Base-by-base conservation (phyloP, 225 moss, liverwort and hornwort species). In the Pseudoscleropodium purum region DNA sequence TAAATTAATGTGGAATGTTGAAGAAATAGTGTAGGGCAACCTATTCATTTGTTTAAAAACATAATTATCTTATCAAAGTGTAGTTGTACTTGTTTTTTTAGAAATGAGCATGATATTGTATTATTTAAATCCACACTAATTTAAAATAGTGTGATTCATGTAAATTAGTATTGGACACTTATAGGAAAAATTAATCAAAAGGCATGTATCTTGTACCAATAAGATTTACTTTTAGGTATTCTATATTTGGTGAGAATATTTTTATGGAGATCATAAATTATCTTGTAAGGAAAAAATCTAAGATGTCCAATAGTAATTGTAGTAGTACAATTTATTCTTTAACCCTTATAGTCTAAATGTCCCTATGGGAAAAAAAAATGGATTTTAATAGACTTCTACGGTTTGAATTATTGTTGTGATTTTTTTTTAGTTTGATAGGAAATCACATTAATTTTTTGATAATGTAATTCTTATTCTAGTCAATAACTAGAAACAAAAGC, bases 341-440 rank as follows among this genome's bases (percentile, higher is more conserved):
- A 41, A 41, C 15, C 4, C 0, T 16, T 27, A 21, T 14, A 73
- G 5, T 73, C 2, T 1, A 17, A 45, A 29, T 73, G 29, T 27
- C 2, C 10, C 2, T 27, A 10, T 17, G 0, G 0, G 6, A 1
- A 45, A 10, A 73, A 0, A 43, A 73, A 73, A 43, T 29, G 29
- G 43, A 43, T 73, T 73, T 29, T 43, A 0, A 5, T 73, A 43
- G 29, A 17, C 3, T 43, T 3, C 5, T 43, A 41, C 3, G 1
- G 5, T 26, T 15, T 72, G 1, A 26, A 72, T 8, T 13, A n/a
- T 21, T n/a, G 1, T n/a, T n/a, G 13, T 24, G 4, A 13, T 47
- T 47, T 68, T 23, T 37, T 67, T 67, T 67, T 11, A 10, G 36
- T 19, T 36, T 18, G 10, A 19, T 1, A 11, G 2, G 21, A 37